These are phyloP conservation scores for Kodamaea fukazawae DNA, from an alignment of 805 yeast species.

Conservation along the genomic window DNA sequence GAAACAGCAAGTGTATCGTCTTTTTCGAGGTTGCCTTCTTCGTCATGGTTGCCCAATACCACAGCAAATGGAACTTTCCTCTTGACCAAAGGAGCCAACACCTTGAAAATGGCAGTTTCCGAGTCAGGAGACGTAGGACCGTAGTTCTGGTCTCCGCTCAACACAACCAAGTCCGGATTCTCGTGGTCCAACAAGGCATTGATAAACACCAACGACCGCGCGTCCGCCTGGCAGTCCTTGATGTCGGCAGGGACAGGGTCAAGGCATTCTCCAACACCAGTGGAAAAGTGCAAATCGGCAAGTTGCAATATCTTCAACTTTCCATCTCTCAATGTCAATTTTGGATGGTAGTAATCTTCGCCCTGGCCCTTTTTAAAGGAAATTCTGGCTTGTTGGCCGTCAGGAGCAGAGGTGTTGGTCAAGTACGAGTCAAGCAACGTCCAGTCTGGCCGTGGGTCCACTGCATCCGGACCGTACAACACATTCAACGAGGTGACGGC, in stretches of 20 bases:
- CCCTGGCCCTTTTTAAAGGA: conserved; percentile 35
- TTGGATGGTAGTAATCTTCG: conserved; percentile 23
- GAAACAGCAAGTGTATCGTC: conserved; percentile 58
- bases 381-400: conserved; percentile 16
- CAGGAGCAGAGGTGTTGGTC: conserved; percentile 11
- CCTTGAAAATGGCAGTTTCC: conserved; percentile 74
- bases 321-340: conserved; percentile 40
- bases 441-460: conserved; percentile 80
- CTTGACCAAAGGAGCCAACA: conserved; percentile 61
- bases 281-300: conserved; percentile 88
- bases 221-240: conserved; percentile 72
- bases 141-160: conserved; percentile 89
- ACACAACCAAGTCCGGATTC: conserved; percentile 77
- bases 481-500: conserved; percentile 58
- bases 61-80: conserved; percentile 79
- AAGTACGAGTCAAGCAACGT: not conserved
- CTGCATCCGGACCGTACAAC: conserved; percentile 68
- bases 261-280: conserved; percentile 75
- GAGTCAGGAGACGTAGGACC: conserved; percentile 80
- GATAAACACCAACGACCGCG: conserved; percentile 61
- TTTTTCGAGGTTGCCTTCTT: conserved; percentile 70
- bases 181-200: conserved; percentile 66
- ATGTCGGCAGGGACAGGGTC: conserved; percentile 61
- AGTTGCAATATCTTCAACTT: conserved; percentile 79
- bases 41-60: conserved; percentile 91